Conservation (phyloP, 1,284 basidiomycete genomes). For the Tilletiopsis washingtonensis region DNA sequence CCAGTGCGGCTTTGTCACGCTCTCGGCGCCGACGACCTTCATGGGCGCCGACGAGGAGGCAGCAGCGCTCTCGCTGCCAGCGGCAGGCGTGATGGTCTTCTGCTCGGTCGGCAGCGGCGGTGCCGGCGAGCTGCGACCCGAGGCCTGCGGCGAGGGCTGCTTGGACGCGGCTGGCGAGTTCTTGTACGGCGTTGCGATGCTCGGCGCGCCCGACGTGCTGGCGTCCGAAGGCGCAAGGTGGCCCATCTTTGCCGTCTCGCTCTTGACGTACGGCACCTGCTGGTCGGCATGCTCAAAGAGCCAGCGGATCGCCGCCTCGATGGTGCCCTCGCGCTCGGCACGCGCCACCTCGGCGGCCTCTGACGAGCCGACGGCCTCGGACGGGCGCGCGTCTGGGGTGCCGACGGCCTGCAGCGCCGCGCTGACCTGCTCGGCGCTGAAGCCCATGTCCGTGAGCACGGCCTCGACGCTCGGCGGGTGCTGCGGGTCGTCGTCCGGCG, state of each 20-base stretch:
- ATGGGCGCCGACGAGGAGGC: neutral
- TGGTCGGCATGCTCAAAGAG: neutral
- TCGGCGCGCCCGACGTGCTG: neutral
- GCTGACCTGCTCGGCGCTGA: neutral
- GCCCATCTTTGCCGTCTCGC: neutral
- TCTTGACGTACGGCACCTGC: neutral
- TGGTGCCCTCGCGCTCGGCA: neutral
- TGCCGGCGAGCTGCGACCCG: neutral
- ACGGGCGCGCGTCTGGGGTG: neutral
- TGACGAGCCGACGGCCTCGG: neutral
- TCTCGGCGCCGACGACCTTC: constrained; percentile 1
- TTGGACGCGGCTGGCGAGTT: neutral
- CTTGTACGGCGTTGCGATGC: neutral
- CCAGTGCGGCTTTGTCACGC: constrained; percentile 4
- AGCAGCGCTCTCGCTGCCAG: neutral
- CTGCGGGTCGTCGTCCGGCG: constrained; percentile 1
- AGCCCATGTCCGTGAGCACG: constrained; percentile 2
- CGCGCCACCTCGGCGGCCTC: neutral
- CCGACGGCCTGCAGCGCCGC: neutral
- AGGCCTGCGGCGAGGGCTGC: neutral
- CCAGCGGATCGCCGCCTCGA: neutral
- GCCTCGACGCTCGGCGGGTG: neutral
- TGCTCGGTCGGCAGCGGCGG: neutral
- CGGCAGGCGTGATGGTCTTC: neutral
- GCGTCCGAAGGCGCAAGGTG: neutral